A percentile compares a stretch with the other conserved stretches of the same genome.
phyloP scores from a whole-genome alignment of 148 eudicot species.

The Cornus kousa region DNA sequence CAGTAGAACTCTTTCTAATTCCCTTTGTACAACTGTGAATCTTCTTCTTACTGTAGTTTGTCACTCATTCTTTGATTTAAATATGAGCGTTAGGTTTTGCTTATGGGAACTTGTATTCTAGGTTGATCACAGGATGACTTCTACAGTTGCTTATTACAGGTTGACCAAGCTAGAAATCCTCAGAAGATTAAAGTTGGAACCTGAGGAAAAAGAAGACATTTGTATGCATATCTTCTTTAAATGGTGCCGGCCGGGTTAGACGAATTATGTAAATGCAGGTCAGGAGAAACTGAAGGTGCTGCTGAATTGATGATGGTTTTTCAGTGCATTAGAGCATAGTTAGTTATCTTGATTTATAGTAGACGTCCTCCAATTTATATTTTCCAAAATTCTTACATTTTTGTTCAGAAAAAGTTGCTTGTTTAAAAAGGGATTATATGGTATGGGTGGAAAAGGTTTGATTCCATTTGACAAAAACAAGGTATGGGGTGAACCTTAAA shows the following conservation, averaged over 20 bases:
- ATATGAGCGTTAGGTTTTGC: too few species aligned
- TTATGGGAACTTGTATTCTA: background rate
- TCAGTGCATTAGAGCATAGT: background rate
- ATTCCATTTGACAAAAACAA: slow-evolving; percentile 92
- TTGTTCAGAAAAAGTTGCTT: background rate
- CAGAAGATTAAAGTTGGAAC: slow-evolving; percentile 57
- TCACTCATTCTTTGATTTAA: too few species aligned
- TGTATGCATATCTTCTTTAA: slow-evolving; percentile 83
- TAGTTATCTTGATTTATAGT: background rate
- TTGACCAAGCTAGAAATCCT: slow-evolving; percentile 84
- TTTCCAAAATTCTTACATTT: background rate
- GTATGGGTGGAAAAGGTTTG: slow-evolving; percentile 95
- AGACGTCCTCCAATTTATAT: background rate
- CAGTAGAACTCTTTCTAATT: too few species aligned
- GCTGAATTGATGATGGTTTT: background rate
- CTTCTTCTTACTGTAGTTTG: too few species aligned
- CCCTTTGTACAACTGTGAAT: too few species aligned
- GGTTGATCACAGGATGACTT: slow-evolving; percentile 6
- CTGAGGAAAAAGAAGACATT: slow-evolving; percentile 55
- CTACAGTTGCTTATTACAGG: slow-evolving; percentile 35
- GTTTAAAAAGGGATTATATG: slow-evolving; percentile 65
- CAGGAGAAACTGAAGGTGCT: slow-evolving; percentile 80
- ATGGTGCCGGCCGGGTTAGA: slow-evolving; percentile 79
- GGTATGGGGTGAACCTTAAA: too few species aligned
- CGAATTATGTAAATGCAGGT: slow-evolving; percentile 76